Conservation (phyloP, 345 rosid species). For the Durio zibethinus region DNA sequence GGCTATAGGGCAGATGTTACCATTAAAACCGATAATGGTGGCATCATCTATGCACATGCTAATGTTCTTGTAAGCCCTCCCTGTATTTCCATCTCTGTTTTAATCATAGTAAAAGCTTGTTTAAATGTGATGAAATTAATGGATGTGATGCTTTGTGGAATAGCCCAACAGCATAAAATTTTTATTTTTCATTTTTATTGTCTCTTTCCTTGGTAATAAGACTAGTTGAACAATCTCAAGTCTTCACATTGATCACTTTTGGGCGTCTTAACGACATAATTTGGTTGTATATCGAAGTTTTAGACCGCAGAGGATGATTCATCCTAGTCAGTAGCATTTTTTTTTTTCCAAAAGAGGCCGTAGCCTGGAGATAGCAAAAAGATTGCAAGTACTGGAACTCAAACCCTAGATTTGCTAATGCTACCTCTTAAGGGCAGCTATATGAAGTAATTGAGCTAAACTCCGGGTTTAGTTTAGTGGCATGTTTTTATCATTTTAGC, state of each 20-base stretch:
- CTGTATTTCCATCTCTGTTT: background rate
- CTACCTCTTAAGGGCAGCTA: no score
- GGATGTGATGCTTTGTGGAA: background rate
- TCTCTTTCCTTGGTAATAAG: background rate
- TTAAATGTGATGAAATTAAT: background rate
- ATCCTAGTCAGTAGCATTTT: no score
- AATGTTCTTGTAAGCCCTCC: constrained; percentile 54
- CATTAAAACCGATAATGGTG: constrained; percentile 50
- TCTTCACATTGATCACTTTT: background rate
- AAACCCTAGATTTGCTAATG: no score
- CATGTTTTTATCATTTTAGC: background rate
- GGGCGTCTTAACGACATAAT: background rate
- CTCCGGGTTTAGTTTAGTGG: background rate
- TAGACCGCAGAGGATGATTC: background rate
- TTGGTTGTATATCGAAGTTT: background rate
- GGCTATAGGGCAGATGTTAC: constrained; percentile 72
- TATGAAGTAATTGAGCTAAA: no score
- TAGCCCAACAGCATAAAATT: background rate
- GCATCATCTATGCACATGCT: constrained; percentile 64
- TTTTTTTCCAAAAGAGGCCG: no score
- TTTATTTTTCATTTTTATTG: background rate
- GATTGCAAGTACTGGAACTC: no score
- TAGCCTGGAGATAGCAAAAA: no score
- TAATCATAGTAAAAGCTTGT: background rate
- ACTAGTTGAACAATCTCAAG: background rate